phyloP scores from a whole-genome alignment of 2,329 filamentous ascomycete genomes.

The Cordyceps militaris region DNA sequence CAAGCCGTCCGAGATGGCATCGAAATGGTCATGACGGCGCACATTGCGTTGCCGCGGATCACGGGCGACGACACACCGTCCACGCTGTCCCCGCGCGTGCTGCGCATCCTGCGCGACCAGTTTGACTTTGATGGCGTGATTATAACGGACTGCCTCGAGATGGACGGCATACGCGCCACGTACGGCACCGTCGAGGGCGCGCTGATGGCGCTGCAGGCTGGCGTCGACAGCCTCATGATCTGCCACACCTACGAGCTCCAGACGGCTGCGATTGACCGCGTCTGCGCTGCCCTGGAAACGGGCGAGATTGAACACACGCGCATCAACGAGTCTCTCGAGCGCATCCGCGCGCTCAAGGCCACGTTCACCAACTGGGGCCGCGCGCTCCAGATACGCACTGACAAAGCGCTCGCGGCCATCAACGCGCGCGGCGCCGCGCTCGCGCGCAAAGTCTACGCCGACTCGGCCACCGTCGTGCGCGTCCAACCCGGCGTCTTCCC shows the following conservation, averaged over 20 bases:
- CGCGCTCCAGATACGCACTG: constrained; percentile 13
- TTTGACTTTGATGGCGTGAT: constrained; percentile 19
- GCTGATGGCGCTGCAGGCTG: constrained; percentile 21
- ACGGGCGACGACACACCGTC: constrained; percentile 17
- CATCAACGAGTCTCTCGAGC: constrained; percentile 17
- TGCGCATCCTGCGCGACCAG: constrained; percentile 19
- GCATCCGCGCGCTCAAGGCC: constrained; percentile 17
- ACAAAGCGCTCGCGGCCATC: constrained; percentile 13
- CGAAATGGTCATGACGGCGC: constrained; percentile 24
- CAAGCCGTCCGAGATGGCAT: constrained; percentile 17
- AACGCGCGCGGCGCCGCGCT: constrained; percentile 16
- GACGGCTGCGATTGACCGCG: constrained; percentile 19
- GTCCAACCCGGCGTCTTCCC: constrained; percentile 16
- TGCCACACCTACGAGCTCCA: constrained; percentile 22
- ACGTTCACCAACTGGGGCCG: constrained; percentile 20
- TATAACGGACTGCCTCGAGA: constrained; percentile 23
- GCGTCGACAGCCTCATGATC: constrained; percentile 24
- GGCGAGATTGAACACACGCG: constrained; percentile 15
- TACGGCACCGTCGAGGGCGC: constrained; percentile 21
- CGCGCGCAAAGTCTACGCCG: constrained; percentile 17
- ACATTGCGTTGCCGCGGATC: constrained; percentile 21
- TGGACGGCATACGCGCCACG: constrained; percentile 21
- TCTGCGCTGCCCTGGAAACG: constrained; percentile 17
- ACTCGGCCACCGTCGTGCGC: constrained; percentile 19
- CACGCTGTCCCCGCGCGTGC: constrained; percentile 20